A percentile compares a stretch with the other conserved stretches of the same genome.
Conservation (phyloP, 257 asterid species). For the Solanum bulbocastanum region DNA sequence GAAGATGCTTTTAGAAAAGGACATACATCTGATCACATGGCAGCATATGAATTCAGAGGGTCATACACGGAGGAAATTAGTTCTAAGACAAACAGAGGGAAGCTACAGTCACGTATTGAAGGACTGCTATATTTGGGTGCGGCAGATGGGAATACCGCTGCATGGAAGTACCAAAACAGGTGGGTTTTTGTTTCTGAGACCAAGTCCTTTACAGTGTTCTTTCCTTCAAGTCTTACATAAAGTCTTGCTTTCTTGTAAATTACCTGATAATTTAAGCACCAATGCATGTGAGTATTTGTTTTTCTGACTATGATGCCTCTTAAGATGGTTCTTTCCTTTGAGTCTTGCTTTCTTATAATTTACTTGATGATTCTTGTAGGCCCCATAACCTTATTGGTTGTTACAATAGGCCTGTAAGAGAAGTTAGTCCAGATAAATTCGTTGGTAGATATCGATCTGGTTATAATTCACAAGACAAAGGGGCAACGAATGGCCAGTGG, state of each 20-base stretch:
- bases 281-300: neutral
- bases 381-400: conserved; percentile 25
- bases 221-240: neutral
- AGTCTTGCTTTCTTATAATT: neutral
- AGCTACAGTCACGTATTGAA: conserved; percentile 43
- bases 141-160: conserved; percentile 21
- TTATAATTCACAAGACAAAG: conserved; percentile 27
- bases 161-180: conserved; percentile 39
- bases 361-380: conserved; percentile 16
- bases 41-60: conserved; percentile 19
- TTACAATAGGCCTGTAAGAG: conserved; percentile 38
- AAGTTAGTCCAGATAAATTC: conserved; percentile 35
- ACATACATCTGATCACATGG: conserved; percentile 18
- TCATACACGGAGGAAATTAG: conserved; percentile 25
- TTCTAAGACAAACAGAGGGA: conserved; percentile 27
- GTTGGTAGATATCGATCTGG: conserved; percentile 38
- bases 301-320: neutral
- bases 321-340: neutral
- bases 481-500: conserved; percentile 33
- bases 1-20: conserved; percentile 20
- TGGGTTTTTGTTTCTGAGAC: neutral
- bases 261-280: neutral
- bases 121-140: conserved; percentile 30
- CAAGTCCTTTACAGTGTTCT: neutral
- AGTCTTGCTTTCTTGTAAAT: neutral